Evolutionary conservation across 2,329 filamentous ascomycete genomes (phyloP), one percentile per base, ranked within the genome.

Genomic region (Xylariales sp.): DNA sequence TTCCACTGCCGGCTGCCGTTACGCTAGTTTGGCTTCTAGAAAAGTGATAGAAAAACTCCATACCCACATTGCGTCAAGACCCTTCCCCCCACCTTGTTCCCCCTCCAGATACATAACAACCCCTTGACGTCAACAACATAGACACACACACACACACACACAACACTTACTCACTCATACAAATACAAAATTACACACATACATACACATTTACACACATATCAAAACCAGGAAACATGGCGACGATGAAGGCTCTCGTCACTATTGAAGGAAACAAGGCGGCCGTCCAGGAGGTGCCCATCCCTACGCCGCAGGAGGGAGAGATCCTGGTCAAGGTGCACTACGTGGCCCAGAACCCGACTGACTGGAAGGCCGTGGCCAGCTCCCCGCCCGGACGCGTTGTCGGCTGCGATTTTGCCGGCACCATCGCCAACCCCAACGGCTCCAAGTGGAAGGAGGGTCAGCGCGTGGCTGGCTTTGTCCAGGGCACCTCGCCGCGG

Each of bases 181-280:
- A n/a, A n/a, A n/a, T n/a, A n/a, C n/a, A n/a, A n/a, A n/a, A n/a
- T n/a, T n/a, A n/a, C n/a, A n/a, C n/a, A n/a, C n/a, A n/a, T n/a
- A n/a, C n/a, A n/a, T n/a, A n/a, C n/a, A n/a, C n/a, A n/a, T n/a
- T n/a, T n/a, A n/a, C n/a, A n/a, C n/a, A n/a, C n/a, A n/a, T n/a
- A n/a, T n/a, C n/a, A n/a, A n/a, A n/a, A n/a, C n/a, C n/a, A n/a
- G n/a, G n/a, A n/a, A 38, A 30, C 20, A 39, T 39, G 37, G 13
- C 43, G 4, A 52, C 38, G 16, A 56, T 56, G 43, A 76, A 50
- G 40, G 56, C 59, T 5, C 65, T 45, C 71, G 72, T 48, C n/a
- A 55, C 53, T 1, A 33, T 45, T 18, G 53, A 51, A 20, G 46
- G 45, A 32, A 38, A 55, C 23, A 54, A 52, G n/a, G 56, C 54